Conservation (phyloP, 345 rosid species). For the Erucastrum elatum region DNA sequence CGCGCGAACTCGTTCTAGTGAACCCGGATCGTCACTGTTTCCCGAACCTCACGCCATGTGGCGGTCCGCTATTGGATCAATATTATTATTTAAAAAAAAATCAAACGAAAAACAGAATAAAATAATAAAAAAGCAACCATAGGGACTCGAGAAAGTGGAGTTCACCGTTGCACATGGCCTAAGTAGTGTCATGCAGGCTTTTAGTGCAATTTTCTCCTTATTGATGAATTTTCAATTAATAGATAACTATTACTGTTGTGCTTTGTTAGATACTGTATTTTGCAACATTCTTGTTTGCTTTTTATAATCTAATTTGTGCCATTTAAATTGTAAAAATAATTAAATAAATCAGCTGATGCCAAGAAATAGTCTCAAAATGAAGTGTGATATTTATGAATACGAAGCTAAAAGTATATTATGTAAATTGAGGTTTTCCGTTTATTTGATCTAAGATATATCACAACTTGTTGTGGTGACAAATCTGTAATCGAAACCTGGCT, state of each 20-base stretch:
- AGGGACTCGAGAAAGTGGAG: too few species aligned
- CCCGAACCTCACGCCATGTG: too few species aligned
- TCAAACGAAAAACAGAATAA: too few species aligned
- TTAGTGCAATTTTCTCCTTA: background rate
- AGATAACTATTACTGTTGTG: background rate
- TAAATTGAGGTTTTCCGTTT: slow-evolving; percentile 14
- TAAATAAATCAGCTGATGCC: background rate
- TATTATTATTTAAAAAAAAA: too few species aligned
- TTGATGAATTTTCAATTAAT: background rate
- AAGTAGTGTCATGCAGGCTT: slow-evolving; percentile 2
- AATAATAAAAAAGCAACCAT: too few species aligned
- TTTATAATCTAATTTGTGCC: background rate
- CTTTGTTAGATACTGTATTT: slow-evolving; percentile 6
- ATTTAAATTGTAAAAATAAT: background rate
- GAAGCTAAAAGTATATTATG: background rate
- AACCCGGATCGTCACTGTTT: too few species aligned
- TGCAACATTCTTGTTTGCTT: background rate
- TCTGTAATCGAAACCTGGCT: slow-evolving; percentile 23
- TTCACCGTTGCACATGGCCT: background rate
- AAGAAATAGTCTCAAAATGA: background rate
- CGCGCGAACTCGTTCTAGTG: too few species aligned
- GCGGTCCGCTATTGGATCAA: too few species aligned
- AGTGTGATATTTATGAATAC: background rate
- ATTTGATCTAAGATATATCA: background rate
- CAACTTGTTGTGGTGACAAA: slow-evolving; percentile 20